phyloP scores from a whole-genome alignment of 768 basidiomycete species.

The Collybia sordida region DNA sequence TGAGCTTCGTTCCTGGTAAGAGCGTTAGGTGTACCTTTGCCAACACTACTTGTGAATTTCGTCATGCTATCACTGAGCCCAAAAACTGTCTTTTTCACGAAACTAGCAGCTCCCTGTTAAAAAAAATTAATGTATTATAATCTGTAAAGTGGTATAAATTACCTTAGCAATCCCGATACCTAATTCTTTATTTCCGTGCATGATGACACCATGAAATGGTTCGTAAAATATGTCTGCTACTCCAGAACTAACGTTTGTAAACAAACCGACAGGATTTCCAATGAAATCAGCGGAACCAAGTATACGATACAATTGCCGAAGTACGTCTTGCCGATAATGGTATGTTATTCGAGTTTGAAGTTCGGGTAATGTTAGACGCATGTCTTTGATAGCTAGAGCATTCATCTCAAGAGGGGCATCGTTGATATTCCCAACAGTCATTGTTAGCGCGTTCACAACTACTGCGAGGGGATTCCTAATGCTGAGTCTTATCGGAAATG shows the following conservation, averaged over 20 bases:
- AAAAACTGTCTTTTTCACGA: conserved; percentile 98
- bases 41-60: conserved; percentile 97
- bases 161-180: conserved; percentile 96
- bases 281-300: conserved; percentile 98
- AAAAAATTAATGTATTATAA: background rate
- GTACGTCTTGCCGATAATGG: conserved; percentile 91
- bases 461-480: conserved; percentile 91
- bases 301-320: conserved; percentile 93
- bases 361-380: conserved; percentile 83
- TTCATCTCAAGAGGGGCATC: conserved; percentile 94
- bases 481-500: conserved; percentile 52
- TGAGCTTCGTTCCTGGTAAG: too few species aligned
- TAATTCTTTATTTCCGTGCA: conserved; percentile 93
- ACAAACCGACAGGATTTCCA: conserved; percentile 93
- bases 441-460: conserved; percentile 90
- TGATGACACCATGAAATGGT: conserved; percentile 94
- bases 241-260: conserved; percentile 97
- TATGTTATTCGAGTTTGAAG: conserved; percentile 82
- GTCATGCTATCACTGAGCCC: conserved; percentile 94
- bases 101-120: conserved; percentile 90
- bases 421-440: conserved; percentile 97
- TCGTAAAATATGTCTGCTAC: conserved; percentile 99
- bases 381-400: conserved; percentile 91
- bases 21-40: conserved; percentile 65
- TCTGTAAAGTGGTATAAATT: background rate